Base-by-base conservation (phyloP, 108 stramenopile genomes). In the Bacterosira constricta region DNA sequence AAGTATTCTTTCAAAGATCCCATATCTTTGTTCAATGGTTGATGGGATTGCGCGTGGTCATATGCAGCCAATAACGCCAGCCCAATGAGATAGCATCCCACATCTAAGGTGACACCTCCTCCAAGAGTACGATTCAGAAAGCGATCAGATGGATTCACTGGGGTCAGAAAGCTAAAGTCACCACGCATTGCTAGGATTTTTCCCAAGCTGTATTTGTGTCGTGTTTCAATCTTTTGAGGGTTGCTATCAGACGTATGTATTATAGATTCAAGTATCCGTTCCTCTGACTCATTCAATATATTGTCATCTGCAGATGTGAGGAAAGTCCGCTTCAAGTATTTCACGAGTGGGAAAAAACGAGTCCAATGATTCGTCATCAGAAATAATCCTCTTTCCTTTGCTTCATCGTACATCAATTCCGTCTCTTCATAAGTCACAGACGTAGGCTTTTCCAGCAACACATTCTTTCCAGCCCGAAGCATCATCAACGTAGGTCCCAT, bases 371-470 rank as follows among this genome's bases (percentile, higher is more conserved):
- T 71, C 25, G 69, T 71, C 92, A 93, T 90, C 6, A 89, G 53
- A 73, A 93, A 93, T 53, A 90, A 65, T 46, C 88, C 84, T 51
- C 77, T 61, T 49, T 85, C 76, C 66, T 77, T 73, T 8, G 92
- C 92, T 52, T 90, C 73, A 55, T 70, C 76, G 50, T 86, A 74
- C 49, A 93, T 73, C 52, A 85, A 82, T 39, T 79, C 37, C 8
- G 86, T 83, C 73, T 93, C 92, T 27, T 86, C 81, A 25, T 79
- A 69, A 44, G 64, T 75, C 9, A 88, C 87, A 1, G 89, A 73
- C 56, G 90, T 87, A 11, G 92, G 92, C 57, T 93, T 93, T 80
- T 93, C 92, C 47, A 93, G 53, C 29, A 93, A 64, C 34, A 87
- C 85, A 78, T 93, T 88, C 73, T 93, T 93, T 38, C 82, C 72